A percentile compares a stretch with the other conserved stretches of the same genome.
phyloP scores from a whole-genome alignment of 2,329 filamentous ascomycete genomes.

The Epichloe coenophiala region DNA sequence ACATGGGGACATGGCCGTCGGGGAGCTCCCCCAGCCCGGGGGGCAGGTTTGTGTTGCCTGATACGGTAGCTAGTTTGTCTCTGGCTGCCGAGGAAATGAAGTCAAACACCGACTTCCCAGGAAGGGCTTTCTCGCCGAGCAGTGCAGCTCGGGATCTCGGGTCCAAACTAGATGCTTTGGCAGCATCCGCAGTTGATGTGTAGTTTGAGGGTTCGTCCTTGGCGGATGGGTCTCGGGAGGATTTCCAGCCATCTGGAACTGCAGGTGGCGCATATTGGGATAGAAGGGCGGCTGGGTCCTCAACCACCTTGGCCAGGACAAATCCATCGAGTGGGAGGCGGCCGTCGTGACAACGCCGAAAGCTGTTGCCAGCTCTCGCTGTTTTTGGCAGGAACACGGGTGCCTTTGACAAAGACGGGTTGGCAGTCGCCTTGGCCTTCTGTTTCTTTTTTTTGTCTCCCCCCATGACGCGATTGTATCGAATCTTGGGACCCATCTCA shows the following conservation, averaged over 20 bases:
- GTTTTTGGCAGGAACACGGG: constrained; percentile 63
- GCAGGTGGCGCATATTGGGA: constrained; percentile 45
- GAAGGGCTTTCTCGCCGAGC: constrained; percentile 63
- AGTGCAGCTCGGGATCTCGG: constrained; percentile 64
- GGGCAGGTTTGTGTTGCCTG: constrained; percentile 66
- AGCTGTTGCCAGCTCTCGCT: constrained; percentile 14
- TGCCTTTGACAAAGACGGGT: constrained; percentile 50
- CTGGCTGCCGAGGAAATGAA: constrained; percentile 70
- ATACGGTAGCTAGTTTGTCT: constrained; percentile 60
- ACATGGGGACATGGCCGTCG: constrained; percentile 42
- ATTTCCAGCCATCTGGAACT: constrained; percentile 64
- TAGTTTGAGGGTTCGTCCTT: constrained; percentile 22
- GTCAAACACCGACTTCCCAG: constrained; percentile 92
- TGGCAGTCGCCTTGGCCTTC: constrained; percentile 34
- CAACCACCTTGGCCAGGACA: constrained; percentile 45
- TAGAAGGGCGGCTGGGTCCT: constrained; percentile 19
- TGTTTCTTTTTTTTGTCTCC: constrained; percentile 65
- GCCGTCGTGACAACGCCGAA: constrained; percentile 67
- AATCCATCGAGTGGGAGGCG: constrained; percentile 71
- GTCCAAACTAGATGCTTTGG: constrained; percentile 62
- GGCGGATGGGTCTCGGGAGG: constrained; percentile 31
- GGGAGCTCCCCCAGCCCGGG: constrained; percentile 61
- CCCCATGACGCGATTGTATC: constrained; percentile 73
- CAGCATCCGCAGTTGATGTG: constrained; percentile 61
- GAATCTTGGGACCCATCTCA: constrained; percentile 79